These are phyloP conservation scores for Dendrothele bispora DNA, from an alignment of 768 basidiomycete species.

Conservation along the genomic window DNA sequence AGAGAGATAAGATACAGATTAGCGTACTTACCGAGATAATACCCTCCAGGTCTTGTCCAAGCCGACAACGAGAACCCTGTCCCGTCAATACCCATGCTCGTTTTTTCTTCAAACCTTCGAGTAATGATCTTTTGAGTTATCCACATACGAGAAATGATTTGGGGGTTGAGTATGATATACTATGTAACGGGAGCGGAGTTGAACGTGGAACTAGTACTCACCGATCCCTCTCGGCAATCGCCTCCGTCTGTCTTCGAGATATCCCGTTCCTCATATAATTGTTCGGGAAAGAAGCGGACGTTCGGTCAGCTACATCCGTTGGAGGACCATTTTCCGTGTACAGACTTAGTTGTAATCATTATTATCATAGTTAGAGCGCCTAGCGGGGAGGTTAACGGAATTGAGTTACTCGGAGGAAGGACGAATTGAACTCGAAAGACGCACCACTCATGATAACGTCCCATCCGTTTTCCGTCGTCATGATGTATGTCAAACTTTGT, in stretches of 20 bases:
- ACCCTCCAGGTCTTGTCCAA: constrained; percentile 55
- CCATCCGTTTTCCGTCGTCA: constrained; percentile 38
- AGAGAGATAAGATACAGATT: no score
- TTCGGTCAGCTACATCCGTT: constrained; percentile 53
- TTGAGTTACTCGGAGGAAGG: no score
- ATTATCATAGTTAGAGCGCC: background rate
- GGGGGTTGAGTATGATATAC: background rate
- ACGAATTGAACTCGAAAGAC: no score
- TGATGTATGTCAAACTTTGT: constrained; percentile 50
- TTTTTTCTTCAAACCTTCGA: constrained; percentile 55
- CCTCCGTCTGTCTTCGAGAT: constrained; percentile 31
- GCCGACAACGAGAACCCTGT: constrained; percentile 51
- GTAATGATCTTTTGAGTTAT: constrained; percentile 35
- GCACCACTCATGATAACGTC: constrained; percentile 24
- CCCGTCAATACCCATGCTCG: constrained; percentile 48
- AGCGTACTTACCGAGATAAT: constrained; percentile 65
- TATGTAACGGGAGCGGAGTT: background rate
- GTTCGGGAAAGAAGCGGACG: constrained; percentile 48
- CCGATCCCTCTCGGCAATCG: constrained; percentile 59
- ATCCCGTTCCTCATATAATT: constrained; percentile 32
- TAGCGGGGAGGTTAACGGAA: background rate
- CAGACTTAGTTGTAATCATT: constrained; percentile 18
- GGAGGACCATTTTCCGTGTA: constrained; percentile 48
- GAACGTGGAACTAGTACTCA: constrained; percentile 23
- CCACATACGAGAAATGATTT: background rate